Base-by-base conservation (phyloP, 495 filamentous ascomycete species). In the Acidiella bohemica region DNA sequence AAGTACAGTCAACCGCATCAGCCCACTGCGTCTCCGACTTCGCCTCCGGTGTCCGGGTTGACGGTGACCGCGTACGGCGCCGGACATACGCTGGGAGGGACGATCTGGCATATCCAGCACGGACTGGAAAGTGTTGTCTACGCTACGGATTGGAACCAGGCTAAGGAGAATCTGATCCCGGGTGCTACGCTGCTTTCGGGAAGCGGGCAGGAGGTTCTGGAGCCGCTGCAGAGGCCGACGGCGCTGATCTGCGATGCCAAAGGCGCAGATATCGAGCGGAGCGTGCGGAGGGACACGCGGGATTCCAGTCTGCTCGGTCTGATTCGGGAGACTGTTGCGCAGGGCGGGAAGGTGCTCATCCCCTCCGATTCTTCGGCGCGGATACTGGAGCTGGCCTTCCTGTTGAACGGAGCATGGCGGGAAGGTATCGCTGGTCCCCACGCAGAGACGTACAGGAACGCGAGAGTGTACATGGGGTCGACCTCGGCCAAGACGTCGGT, bases 91-190 rank as follows among this genome's bases (percentile, higher is more conserved):
- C 73, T 96, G 0, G 90, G 90, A 51, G 90, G 90, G 43, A 93
- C 90, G 19, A 93, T 99, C 61, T 99, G 90, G 90, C 88, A 96
- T 54, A 85, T 99, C 46, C 90, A 94, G 42, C 86, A 96, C 66
- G 86, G 86, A 1, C 71, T 95, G 56, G 90, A 99, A 56, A 93
- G 85, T 1, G 90, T 99, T 26, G 87, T 96, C 10, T 95, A 99
- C 49, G 88, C 92, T 1, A 80, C 94, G 11, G 88, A 96, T 52
- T 99, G 92, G 90, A 95, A 94, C 52, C 85, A 95, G 56, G 81
- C 76, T 9, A 71, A 84, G 34, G 90, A 99, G 59, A 92, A 93
- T 65, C 84, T 94, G 10, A 73, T 92, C 29, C 73, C 88, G 2
- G 90, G 87, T 42, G 92, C 90, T 26, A 84, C 87, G 13, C 95